Evolutionary conservation across 1,139 yeast species (phyloP).

Genomic region (Tardiomyces blankii): DNA sequence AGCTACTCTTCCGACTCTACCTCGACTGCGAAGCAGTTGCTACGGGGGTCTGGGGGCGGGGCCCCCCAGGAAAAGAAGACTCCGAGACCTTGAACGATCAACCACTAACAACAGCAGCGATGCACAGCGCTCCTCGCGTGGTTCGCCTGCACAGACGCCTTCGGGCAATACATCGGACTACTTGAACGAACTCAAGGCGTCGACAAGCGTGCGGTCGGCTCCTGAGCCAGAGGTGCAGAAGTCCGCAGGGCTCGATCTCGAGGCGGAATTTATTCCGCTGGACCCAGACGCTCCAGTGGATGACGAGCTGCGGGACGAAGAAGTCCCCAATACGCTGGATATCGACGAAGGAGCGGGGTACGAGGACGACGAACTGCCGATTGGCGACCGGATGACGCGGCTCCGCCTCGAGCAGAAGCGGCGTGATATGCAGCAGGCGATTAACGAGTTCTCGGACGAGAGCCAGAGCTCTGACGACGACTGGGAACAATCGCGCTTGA

Average conservation of each 20-base stretch:
- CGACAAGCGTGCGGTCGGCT: constrained; percentile 1
- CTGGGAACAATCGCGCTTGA: neutral
- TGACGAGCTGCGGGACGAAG: constrained; percentile 11
- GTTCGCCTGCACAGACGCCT: neutral
- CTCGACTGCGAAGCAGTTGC: too few species aligned
- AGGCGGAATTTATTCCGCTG: constrained; percentile 6
- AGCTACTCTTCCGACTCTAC: too few species aligned
- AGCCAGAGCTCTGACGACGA: neutral
- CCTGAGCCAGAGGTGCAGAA: neutral
- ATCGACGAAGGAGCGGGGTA: constrained; percentile 26
- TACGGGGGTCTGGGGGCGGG: too few species aligned
- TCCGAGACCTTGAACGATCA: neutral
- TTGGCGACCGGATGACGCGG: constrained; percentile 19
- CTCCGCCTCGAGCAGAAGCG: constrained; percentile 19
- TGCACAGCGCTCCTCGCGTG: neutral
- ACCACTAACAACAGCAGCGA: neutral
- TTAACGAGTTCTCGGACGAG: constrained; percentile 17
- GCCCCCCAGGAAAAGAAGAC: neutral
- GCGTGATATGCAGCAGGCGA: constrained; percentile 31
- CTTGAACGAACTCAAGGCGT: constrained; percentile 3
- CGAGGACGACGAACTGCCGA: constrained; percentile 27
- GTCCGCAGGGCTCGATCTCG: neutral
- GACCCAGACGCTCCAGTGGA: constrained; percentile 19
- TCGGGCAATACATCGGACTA: constrained; percentile 4
- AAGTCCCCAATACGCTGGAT: constrained; percentile 17